These are phyloP conservation scores for Suillus subalutaceus DNA, from an alignment of 768 basidiomycete genomes.

Conservation along the genomic window DNA sequence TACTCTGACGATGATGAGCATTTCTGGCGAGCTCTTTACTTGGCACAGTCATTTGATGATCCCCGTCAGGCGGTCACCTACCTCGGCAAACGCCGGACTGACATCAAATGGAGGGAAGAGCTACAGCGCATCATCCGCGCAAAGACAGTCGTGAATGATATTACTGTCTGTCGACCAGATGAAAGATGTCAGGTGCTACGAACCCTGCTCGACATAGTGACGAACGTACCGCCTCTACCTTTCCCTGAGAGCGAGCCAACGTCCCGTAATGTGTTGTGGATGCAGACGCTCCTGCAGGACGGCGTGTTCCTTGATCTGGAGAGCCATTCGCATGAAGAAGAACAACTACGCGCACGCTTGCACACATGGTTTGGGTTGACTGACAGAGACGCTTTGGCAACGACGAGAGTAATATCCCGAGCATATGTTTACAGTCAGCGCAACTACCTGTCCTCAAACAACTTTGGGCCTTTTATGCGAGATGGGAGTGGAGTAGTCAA, in stretches of 20 bases:
- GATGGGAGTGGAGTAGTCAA: slow-evolving; percentile 50
- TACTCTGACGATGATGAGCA: slow-evolving; percentile 48
- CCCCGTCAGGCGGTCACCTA: slow-evolving; percentile 51
- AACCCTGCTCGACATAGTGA: slow-evolving; percentile 55
- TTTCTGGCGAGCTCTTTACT: slow-evolving; percentile 70
- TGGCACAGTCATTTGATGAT: slow-evolving; percentile 65
- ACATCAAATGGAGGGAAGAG: slow-evolving; percentile 54
- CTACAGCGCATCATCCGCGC: slow-evolving; percentile 61
- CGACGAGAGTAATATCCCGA: slow-evolving; percentile 43
- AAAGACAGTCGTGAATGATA: slow-evolving; percentile 45
- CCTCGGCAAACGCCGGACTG: slow-evolving; percentile 27
- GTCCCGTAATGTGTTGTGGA: slow-evolving; percentile 59
- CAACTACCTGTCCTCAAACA: slow-evolving; percentile 51
- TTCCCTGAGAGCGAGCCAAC: slow-evolving; percentile 29
- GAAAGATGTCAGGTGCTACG: slow-evolving; percentile 47
- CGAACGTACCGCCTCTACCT: slow-evolving; percentile 42
- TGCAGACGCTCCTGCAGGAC: slow-evolving; percentile 44
- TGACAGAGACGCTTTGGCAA: slow-evolving; percentile 37
- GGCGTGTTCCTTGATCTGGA: slow-evolving; percentile 47
- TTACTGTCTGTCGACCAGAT: slow-evolving; percentile 38
- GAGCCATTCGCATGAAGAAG: slow-evolving; percentile 34
- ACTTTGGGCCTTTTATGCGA: slow-evolving; percentile 58
- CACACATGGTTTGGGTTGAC: slow-evolving; percentile 64
- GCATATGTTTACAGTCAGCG: slow-evolving; percentile 65
- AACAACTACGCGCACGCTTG: slow-evolving; percentile 51